Conservation (phyloP, 371 early-diverging fungal genomes). For the Rhizopus arrhizus region DNA sequence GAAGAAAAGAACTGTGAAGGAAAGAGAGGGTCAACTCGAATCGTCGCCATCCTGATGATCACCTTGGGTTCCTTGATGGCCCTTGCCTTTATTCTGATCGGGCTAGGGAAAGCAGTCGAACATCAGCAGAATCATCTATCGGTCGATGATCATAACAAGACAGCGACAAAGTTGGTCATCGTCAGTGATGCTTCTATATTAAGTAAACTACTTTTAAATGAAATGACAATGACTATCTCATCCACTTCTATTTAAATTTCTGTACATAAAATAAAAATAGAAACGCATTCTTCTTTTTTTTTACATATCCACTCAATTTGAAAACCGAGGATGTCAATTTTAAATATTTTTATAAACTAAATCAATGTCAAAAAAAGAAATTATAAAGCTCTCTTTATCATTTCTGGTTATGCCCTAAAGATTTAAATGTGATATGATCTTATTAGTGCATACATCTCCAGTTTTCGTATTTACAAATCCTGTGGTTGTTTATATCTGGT, state of each 20-base stretch:
- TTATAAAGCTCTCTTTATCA: no score
- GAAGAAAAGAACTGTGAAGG: neutral
- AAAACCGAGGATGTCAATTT: no score
- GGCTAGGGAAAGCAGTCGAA: conserved; percentile 18
- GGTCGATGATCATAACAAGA: no score
- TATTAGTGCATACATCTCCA: no score
- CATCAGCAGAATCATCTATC: neutral
- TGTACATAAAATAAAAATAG: neutral
- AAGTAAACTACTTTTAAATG: neutral
- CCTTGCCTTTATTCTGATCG: conserved; percentile 19
- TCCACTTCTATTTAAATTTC: neutral
- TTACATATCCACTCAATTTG: no score
- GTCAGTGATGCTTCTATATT: neutral
- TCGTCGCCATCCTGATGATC: conserved; percentile 21
- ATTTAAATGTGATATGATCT: no score
- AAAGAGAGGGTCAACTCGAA: neutral
- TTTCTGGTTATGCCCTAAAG: no score
- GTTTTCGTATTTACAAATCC: no score
- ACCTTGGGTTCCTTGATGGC: conserved; percentile 22
- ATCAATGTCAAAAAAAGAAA: no score
- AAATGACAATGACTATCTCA: neutral
- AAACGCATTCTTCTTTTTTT: conserved; percentile 26
- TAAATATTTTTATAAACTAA: no score
- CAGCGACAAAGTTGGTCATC: neutral
- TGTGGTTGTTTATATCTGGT: no score